A percentile compares a stretch with the other conserved stretches of the same genome.
These are phyloP conservation scores for Elaphomyces granulatus DNA, from an alignment of 495 filamentous ascomycete genomes.

Conservation along the genomic window DNA sequence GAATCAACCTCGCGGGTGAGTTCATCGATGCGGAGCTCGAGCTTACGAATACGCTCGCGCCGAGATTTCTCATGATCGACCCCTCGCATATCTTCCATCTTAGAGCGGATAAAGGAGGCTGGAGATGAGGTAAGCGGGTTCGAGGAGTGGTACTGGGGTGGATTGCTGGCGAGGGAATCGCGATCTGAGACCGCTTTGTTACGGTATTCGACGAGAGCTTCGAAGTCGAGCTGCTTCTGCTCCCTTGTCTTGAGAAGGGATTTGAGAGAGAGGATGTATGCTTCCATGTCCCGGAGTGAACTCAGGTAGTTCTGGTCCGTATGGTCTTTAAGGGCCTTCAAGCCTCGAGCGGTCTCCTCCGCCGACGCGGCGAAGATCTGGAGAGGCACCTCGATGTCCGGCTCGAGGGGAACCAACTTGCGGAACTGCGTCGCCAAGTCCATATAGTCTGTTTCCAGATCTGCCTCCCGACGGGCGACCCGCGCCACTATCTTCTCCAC, in stretches of 20 bases:
- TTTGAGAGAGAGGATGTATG: slow-evolving; percentile 75
- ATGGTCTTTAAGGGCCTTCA: slow-evolving; percentile 68
- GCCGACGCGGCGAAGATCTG: slow-evolving; percentile 75
- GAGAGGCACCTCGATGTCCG: slow-evolving; percentile 65
- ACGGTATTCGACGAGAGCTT: slow-evolving; percentile 89
- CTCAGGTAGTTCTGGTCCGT: slow-evolving; percentile 94
- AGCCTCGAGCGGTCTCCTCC: slow-evolving; percentile 61
- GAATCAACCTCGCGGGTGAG: slow-evolving; percentile 77
- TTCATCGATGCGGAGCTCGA: slow-evolving; percentile 83
- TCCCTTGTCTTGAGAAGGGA: slow-evolving; percentile 82
- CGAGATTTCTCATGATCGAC: slow-evolving; percentile 91
- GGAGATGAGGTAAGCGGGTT: slow-evolving; percentile 49
- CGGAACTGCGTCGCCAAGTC: slow-evolving; percentile 90
- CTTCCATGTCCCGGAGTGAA: slow-evolving; percentile 81
- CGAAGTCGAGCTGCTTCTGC: slow-evolving; percentile 95
- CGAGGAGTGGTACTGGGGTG: slow-evolving; percentile 43
- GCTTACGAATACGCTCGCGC: slow-evolving; percentile 70
- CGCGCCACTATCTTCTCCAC: slow-evolving; percentile 88
- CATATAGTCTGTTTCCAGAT: slow-evolving; percentile 76
- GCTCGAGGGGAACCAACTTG: slow-evolving; percentile 79
- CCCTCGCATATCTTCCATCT: slow-evolving; percentile 92
- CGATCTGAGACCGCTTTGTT: slow-evolving; percentile 79
- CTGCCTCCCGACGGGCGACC: slow-evolving; percentile 73
- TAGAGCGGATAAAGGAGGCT: slow-evolving; percentile 80
- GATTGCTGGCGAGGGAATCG: slow-evolving; percentile 55